Percentiles rank a stretch among this genome's conserved stretches.
phyloP scores from a whole-genome alignment of 352 stramenopile species.

The Phytophthora megakarya region DNA sequence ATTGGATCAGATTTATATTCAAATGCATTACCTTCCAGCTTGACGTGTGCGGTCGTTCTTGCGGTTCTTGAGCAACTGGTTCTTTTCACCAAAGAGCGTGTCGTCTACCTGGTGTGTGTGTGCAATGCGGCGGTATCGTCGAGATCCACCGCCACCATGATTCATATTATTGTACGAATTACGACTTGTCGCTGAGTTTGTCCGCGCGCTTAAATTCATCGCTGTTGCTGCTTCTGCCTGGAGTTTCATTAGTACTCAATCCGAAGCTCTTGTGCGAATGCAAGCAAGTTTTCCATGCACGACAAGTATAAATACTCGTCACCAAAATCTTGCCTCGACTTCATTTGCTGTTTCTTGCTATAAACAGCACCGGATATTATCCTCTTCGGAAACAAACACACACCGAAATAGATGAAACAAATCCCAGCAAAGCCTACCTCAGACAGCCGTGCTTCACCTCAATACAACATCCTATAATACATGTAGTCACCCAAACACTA shows the following conservation, averaged over 20 bases:
- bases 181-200: constrained; percentile 37
- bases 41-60: constrained; percentile 66
- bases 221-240: background rate
- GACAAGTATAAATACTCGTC: constrained; percentile 18
- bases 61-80: constrained; percentile 44
- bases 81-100: constrained; percentile 71
- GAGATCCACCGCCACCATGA: constrained; percentile 27
- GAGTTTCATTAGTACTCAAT: constrained; percentile 7
- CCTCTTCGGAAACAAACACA: constrained; percentile 9
- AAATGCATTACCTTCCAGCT: constrained; percentile 47
- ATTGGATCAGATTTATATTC: background rate
- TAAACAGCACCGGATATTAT: constrained; percentile 30
- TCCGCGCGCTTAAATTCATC: constrained; percentile 37
- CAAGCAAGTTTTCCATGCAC: background rate
- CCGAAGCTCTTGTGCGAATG: background rate
- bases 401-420: constrained; percentile 20
- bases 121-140: constrained; percentile 66
- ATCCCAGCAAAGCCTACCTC: background rate
- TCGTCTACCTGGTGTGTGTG: constrained; percentile 72
- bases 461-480: background rate
- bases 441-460: background rate
- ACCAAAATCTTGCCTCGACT: background rate
- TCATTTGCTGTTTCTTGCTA: constrained; percentile 9
- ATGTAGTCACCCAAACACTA: no score
- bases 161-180: constrained; percentile 29